Conservation (phyloP, 495 filamentous ascomycete species). For the Neurospora sublineolata region DNA sequence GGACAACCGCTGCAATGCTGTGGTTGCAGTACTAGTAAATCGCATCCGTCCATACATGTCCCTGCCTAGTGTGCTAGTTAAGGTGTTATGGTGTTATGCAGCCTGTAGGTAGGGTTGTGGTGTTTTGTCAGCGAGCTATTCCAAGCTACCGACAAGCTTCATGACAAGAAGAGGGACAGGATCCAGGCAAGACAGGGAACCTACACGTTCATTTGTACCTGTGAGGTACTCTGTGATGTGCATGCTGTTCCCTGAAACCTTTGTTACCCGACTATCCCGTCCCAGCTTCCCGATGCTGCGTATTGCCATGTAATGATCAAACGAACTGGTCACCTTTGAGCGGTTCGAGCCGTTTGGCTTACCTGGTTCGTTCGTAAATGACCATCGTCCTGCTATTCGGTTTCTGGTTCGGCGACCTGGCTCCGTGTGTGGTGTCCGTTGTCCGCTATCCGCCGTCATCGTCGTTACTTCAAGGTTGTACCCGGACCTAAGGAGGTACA, state of each 20-base stretch:
- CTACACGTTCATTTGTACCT: not conserved
- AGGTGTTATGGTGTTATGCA: not conserved
- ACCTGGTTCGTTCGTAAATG: not conserved
- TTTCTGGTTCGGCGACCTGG: not conserved
- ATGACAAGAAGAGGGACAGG: not conserved
- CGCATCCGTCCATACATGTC: not conserved
- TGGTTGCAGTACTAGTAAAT: not conserved
- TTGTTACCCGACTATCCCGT: not conserved
- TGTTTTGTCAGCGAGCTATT: not conserved
- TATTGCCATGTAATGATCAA: not conserved
- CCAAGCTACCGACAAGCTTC: not conserved
- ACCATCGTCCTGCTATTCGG: not conserved
- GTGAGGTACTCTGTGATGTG: not conserved
- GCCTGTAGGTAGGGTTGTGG: not conserved
- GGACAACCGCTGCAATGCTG: not conserved
- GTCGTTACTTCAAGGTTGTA: not conserved
- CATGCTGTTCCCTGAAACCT: not conserved
- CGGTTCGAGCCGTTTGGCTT: not conserved
- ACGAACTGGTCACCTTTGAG: not conserved
- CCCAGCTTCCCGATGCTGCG: not conserved
- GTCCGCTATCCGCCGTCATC: not conserved
- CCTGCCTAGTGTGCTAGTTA: slow-evolving; percentile 1
- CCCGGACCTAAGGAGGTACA: not conserved
- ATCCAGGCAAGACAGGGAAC: not conserved
- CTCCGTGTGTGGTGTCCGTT: not conserved